Base-by-base conservation (phyloP, 2,329 filamentous ascomycete species). In the Arthrobotrys sphaeroides region DNA sequence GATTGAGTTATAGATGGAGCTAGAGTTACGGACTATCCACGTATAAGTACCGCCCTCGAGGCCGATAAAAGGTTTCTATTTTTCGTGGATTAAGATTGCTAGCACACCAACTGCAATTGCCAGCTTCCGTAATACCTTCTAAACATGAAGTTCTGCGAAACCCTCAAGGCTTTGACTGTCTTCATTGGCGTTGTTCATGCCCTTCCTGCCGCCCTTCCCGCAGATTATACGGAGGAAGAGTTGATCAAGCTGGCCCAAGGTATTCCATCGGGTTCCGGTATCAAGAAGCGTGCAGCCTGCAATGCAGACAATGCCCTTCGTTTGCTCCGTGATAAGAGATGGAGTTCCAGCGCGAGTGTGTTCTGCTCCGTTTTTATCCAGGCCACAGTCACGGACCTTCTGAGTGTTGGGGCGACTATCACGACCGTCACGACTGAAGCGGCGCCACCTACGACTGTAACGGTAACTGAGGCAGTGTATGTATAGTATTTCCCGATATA, bases 281-380 rank as follows among this genome's bases (percentile, higher is more conserved):
- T 31, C 13, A 33, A 12, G 10, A 51, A 33, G 47, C 55, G 55
- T 18, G 38, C 38, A 6, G 38, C 7, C 26, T 60, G 55, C 55
- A 24, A 60, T 42, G 18, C 55, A 1, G 36, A 60, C n/a, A 60
- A 60, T 9, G 16, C 7, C 24, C 55, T 60, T 22, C 36, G 55
- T 18, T 13, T 16, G 12, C 18, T 60, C 16, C 55, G 55, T 5
- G 55, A 60, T 24, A 43, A 60, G 20, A 18, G 55, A 60, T 43
- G 28, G 26, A 60, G 55, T 10, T 16, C 1, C 0, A 60, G 55
- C 22, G 55, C 55, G 10, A 60, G 55, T 24, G 22, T 24, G 16
- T 60, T 60, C 55, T 60, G 55, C 22, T 60, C 55, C 12, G 26
- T 28, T n/a, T 60, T 60, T 42, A 60, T 60, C 18, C 55, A 60